Conservation (phyloP, 148 eudicot species). For the Fallopia convolvulus region DNA sequence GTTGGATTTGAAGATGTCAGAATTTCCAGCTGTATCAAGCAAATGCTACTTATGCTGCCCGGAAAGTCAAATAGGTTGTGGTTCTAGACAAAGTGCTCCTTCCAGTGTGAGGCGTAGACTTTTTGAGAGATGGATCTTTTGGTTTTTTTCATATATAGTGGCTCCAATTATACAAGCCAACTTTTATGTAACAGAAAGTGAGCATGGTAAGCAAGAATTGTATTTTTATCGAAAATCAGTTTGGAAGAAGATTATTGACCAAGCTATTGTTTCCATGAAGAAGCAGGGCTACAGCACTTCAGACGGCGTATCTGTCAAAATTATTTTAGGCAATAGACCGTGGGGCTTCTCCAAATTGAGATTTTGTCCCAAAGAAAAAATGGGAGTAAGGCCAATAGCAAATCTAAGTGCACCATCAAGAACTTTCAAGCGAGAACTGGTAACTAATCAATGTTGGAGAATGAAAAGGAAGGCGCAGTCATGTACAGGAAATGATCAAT, state of each 20-base stretch:
- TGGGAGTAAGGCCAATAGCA: conserved; percentile 60
- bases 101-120: conserved; percentile 31
- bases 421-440: conserved; percentile 17
- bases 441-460: not conserved
- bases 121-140: conserved; percentile 63
- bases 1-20: conserved; percentile 47
- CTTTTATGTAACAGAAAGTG: conserved; percentile 86
- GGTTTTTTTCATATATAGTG: conserved; percentile 60
- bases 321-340: conserved; percentile 38
- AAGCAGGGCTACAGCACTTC: conserved; percentile 35
- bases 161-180: conserved; percentile 67
- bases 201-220: conserved; percentile 61
- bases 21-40: conserved; percentile 50
- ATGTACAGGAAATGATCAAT: conserved; percentile 9
- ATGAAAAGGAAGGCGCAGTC: conserved; percentile 10
- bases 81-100: conserved; percentile 10
- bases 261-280: conserved; percentile 24
- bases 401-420: conserved; percentile 65
- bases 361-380: conserved; percentile 62
- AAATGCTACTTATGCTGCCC: conserved; percentile 24
- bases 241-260: conserved; percentile 49
- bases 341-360: conserved; percentile 86
- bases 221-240: conserved; percentile 49
- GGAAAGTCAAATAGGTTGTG: conserved; percentile 12
- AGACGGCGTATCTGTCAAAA: conserved; percentile 27